These are phyloP conservation scores for Wallemia ichthyophaga DNA, from an alignment of 1,284 basidiomycete species.

Conservation along the genomic window DNA sequence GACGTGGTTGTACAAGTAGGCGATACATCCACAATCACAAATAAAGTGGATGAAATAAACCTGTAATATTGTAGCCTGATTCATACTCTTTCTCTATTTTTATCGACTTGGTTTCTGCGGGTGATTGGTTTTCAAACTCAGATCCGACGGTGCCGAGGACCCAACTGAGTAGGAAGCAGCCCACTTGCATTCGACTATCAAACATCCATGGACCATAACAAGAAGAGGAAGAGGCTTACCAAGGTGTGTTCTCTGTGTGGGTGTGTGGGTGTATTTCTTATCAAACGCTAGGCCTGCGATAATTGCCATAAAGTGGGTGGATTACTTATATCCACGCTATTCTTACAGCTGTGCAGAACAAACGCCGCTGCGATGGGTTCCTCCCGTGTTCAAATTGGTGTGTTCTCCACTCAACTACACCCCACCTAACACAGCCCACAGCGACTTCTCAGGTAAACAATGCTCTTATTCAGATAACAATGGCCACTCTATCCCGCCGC, in stretches of 20 bases:
- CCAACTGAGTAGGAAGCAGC: no score
- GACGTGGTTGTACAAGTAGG: not conserved
- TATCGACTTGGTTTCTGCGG: no score
- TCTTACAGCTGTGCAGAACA: conserved; percentile 12
- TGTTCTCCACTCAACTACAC: no score
- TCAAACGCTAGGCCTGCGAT: conserved; percentile 1
- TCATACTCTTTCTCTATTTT: no score
- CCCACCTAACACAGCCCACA: not conserved
- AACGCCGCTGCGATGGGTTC: conserved; percentile 21
- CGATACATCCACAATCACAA: not conserved
- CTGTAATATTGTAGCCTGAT: not conserved
- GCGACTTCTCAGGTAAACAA: conserved; percentile 18
- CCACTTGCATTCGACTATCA: no score
- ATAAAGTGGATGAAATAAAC: not conserved
- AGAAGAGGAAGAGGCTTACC: not conserved
- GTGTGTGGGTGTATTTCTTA: no score
- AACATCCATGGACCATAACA: not conserved
- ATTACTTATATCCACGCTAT: not conserved
- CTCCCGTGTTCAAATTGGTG: conserved; percentile 20
- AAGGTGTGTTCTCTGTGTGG: not conserved
- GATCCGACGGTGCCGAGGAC: no score
- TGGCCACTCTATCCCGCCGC: conserved; percentile 16
- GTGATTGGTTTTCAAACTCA: no score
- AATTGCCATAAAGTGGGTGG: not conserved
- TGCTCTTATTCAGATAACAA: conserved; percentile 19